These are phyloP conservation scores for Diaporthe aspalathi DNA, from an alignment of 2,329 filamentous ascomycete genomes.

Conservation along the genomic window DNA sequence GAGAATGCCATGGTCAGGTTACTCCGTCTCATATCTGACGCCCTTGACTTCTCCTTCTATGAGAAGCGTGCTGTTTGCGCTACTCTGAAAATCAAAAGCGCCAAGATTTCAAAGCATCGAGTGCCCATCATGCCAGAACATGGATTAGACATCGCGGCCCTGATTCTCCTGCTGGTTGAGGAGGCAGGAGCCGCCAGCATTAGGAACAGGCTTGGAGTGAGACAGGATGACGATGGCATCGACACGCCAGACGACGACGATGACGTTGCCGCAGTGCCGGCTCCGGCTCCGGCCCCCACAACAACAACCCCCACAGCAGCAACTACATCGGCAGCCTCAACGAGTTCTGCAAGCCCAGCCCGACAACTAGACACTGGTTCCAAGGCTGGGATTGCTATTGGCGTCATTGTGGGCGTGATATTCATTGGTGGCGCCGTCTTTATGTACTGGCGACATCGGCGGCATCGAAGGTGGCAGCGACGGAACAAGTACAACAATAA, in stretches of 20 bases:
- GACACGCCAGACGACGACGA: conserved; percentile 24
- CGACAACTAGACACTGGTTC: background rate
- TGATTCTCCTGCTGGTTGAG: background rate
- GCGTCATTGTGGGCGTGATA: conserved; percentile 3
- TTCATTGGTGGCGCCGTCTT: conserved; percentile 3
- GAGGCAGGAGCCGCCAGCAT: background rate
- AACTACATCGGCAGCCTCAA: conserved; percentile 15
- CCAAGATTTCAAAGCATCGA: conserved; percentile 21
- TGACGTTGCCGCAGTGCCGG: background rate
- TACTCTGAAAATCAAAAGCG: background rate
- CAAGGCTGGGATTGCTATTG: conserved; percentile 27
- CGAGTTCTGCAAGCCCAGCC: background rate
- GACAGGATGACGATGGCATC: conserved; percentile 21
- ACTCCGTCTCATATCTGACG: background rate
- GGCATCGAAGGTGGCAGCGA: conserved; percentile 2
- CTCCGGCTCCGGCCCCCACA: background rate
- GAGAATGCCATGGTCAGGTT: background rate
- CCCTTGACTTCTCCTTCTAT: background rate
- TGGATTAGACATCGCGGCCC: conserved; percentile 10
- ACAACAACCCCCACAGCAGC: conserved; percentile 1
- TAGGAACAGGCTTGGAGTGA: background rate
- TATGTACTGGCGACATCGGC: conserved; percentile 22
- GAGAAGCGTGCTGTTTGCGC: background rate
- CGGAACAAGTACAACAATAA: background rate
- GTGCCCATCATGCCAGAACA: conserved; percentile 21